Base-by-base conservation (phyloP, 2,329 filamentous ascomycete genomes). In the Fusarium euwallaceae region DNA sequence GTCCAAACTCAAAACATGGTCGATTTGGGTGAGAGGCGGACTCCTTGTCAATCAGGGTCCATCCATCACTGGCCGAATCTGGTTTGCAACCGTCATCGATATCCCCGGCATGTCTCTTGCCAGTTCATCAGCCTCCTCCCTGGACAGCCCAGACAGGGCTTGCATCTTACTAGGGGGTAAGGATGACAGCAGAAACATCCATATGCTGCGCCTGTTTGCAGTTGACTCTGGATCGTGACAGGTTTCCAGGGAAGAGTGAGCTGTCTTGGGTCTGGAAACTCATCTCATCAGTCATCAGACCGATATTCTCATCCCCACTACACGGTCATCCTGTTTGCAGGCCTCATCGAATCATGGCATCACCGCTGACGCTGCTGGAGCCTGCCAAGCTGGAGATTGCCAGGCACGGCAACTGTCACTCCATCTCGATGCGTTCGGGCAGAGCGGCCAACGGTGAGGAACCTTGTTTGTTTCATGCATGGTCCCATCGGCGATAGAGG, bases 11-110 rank as follows among this genome's bases (percentile, higher is more conserved):
- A 53, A 61, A 61, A 27, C 11, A 27, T 51, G 17, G 61, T 56
- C 71, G 68, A 74, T 72, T 65, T 63, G 48, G 41, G 32, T 27
- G 43, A 34, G 59, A 61, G 61, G 11, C 27, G 24, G 39, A 41
- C 61, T 64, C 34, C 45, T 41, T 39, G 68, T 51, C 36, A 74
- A 75, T 75, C 62, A 74, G 72, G 69, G 72, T 74, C 72, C 71
- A 55, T 72, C 45, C 64, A 32, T 61, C 20, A n/a, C 34, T 37
- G 17, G 17, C 12, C 34, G 39, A 70, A 53, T 36, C 53, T 39
- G 29, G 63, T 17, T 58, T 34, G 56, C 56, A 61, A 32, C 60
- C 70, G 69, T 74, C 72, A 74, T 74, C 58, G 72, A 74, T 69
- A 22, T 51, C 34, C 32, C 32, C 39, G 27, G 59, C 59, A 34